Base-by-base conservation (phyloP, 805 yeast species). In the Candida ulmi region DNA sequence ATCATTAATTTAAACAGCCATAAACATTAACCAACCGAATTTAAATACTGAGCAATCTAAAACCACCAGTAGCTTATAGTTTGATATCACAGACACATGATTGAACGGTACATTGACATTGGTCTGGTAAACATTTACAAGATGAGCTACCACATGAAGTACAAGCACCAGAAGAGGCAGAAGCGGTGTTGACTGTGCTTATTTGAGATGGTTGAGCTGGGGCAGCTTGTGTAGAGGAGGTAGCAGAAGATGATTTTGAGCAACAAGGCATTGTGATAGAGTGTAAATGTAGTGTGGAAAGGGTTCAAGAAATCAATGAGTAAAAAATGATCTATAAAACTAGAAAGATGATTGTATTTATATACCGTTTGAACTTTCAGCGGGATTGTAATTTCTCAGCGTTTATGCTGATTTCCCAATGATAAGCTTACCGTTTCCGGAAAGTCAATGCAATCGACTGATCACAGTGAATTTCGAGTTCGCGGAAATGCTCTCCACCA, bases 111-210 rank as follows among this genome's bases (percentile, higher is more conserved):
- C 60, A 55, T 38, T 52, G 45, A 44, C 60, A 55, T 23, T 39
- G 30, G 33, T 48, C 55, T 30, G 47, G 51, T 16, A 50, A 50
- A 46, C 60, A 55, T 38, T 49, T 55, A 38, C 60, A 55, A 23
- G 52, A 33, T 12, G 56, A 34, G 32, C 48, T 42, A 8, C 56
- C 56, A 38, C 58, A 54, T 24, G 47, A 40, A 5, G 43, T 33
- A 37, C 55, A 51, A 13, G 31, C 18, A 21, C 48, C 49, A 33
- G 39, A 40, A n/a, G 44, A 41, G 21, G 54, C 54, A 33, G 56
- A 30, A 23, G 25, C 24, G 13, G 35, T 24, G 3, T 28, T 19
- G 24, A 26, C 35, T 8, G 29, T 25, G 19, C 23, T 35, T 17
- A 27, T 35, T 28, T 21, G 27, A 6, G 24, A 21, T 21, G 24